Percentiles rank a stretch among this genome's conserved stretches.
Evolutionary conservation across 768 basidiomycete genomes (phyloP).

Genomic region (Phaeotremella skinneri): DNA sequence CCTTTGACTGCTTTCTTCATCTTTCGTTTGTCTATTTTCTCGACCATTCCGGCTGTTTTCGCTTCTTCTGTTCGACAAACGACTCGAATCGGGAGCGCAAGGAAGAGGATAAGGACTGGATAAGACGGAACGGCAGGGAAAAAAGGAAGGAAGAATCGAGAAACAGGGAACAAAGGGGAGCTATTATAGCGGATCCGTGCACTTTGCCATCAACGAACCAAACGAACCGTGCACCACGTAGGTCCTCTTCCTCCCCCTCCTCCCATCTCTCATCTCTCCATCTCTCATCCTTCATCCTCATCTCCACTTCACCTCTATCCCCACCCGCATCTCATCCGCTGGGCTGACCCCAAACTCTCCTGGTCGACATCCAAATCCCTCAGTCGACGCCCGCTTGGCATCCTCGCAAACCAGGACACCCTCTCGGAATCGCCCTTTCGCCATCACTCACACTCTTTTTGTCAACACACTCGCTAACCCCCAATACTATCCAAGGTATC

Average conservation of each 20-base stretch:
- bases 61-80: neutral
- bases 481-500: neutral
- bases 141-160: neutral
- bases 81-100: neutral
- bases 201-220: neutral
- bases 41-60: neutral
- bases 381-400: too few relatives aligned
- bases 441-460: constrained; percentile 1
- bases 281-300: too few relatives aligned
- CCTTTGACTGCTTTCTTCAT: neutral
- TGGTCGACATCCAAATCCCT: neutral
- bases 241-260: too few relatives aligned
- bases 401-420: too few relatives aligned
- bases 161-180: neutral
- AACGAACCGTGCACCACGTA: too few relatives aligned
- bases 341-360: too few relatives aligned
- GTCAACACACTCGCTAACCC: neutral
- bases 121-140: neutral
- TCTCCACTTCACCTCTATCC: too few relatives aligned
- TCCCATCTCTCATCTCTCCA: too few relatives aligned
- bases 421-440: too few relatives aligned
- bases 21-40: too few relatives aligned
- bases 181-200: neutral
- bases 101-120: neutral
- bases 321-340: too few relatives aligned